Percentiles rank a stretch among this genome's conserved stretches.
phyloP scores from a whole-genome alignment of 2,329 filamentous ascomycete species.

The Clonostachys chloroleuca region DNA sequence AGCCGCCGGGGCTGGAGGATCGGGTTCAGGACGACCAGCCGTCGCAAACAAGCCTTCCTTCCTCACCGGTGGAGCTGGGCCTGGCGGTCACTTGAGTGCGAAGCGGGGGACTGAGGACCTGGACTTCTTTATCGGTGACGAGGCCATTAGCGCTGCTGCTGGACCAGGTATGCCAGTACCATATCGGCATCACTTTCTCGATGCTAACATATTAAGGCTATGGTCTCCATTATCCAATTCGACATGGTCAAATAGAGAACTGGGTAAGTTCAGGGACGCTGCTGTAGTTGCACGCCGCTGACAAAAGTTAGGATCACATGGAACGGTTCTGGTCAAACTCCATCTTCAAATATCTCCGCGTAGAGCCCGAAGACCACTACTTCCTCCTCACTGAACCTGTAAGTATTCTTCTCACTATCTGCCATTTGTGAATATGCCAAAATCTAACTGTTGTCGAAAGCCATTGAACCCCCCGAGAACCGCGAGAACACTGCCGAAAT shows the following conservation, averaged over 20 bases:
- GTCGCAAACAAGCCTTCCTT: conserved; percentile 95
- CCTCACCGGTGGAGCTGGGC: conserved; percentile 83
- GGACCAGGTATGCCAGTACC: conserved; percentile 63
- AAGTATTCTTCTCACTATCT: conserved; percentile 24
- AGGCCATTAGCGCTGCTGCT: conserved; percentile 77
- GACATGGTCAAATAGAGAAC: conserved; percentile 97
- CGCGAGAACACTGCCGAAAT: conserved; percentile 99
- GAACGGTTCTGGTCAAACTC: conserved; percentile 99
- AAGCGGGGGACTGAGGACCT: conserved; percentile 97
- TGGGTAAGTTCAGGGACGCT: conserved; percentile 60
- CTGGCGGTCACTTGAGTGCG: conserved; percentile 74
- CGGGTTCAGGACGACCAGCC: conserved; percentile 82
- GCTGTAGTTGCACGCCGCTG: conserved; percentile 11
- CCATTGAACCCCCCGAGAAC: conserved; percentile 98
- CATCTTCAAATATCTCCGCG: conserved; percentile 98
- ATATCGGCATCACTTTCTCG: too few relatives aligned
- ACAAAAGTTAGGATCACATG: conserved; percentile 78
- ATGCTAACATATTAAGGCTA: conserved; percentile 56
- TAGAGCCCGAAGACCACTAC: conserved; percentile 98
- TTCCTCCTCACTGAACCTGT: conserved; percentile 97
- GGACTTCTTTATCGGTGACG: conserved; percentile 98
- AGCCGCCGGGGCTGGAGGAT: conserved; percentile 64
- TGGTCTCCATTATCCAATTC: conserved; percentile 94
- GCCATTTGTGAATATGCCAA: not conserved
- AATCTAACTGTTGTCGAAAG: conserved; percentile 35